Evolutionary conservation across 345 rosid species (phyloP), one percentile per base, ranked within the genome.

Genomic region (Iberis pinnata): DNA sequence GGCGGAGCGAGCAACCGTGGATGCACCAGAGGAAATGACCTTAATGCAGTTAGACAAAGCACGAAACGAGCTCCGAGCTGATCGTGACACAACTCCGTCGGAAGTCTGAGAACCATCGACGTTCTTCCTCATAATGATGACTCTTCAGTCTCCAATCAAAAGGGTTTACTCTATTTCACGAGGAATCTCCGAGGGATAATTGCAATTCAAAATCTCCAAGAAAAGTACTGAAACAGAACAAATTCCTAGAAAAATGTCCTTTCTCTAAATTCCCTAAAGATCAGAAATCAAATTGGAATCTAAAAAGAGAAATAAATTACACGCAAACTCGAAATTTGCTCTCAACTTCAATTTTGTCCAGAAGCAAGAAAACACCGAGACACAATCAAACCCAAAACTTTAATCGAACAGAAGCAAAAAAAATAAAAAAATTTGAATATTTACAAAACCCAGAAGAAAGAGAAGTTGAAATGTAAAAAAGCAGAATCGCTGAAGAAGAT

Each of bases 1-100:
- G 15, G 98, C 98, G 12, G 98, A 80, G 76, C 81, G 71, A 6
- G 95, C 95, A 15, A 84, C 92, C 0, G 86, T 80, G 17, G 98
- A 87, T 9, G 98, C 95, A 40, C 98, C 98, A 0, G 96, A 82
- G 1, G 98, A 87, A 58, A 90, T 79, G 18, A 84, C 81, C 67
- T 71, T 75, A 64, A 81, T 45, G 67, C 78, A 90, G 70, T 89
- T 79, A 9, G 96, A 84, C 42, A 90, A 56, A 18, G 87, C 75
- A 14, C 96, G 86, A 57, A 84, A 82, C 11, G 97, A 85, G 61
- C 77, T 86, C 40, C 82, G 80, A 20, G 83, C 72, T 12, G 92
- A 78, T 58, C 86, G 71, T 18, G 76, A 75, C 46, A 73, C 65
- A 46, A 59, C 70, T 27, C 76, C 65, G 15, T 54, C 62, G n/a